A percentile compares a stretch with the other conserved stretches of the same genome.
Evolutionary conservation across 257 asterid species (phyloP).

Genomic region (Capsicum chinense): DNA sequence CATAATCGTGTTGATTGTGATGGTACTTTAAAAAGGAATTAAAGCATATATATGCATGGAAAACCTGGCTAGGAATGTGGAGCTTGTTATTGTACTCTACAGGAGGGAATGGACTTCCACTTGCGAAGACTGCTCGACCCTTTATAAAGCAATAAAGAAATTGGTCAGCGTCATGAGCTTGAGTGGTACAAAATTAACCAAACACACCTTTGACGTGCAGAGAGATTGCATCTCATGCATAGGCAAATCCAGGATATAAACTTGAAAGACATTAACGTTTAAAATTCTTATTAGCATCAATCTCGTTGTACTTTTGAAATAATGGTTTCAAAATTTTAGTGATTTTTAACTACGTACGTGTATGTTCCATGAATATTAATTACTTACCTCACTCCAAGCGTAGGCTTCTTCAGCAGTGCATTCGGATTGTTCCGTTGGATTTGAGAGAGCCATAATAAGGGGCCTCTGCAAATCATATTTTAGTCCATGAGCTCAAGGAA

Average conservation of each 20-base stretch:
- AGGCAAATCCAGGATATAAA: neutral
- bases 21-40: neutral
- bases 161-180: neutral
- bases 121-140: slow-evolving; percentile 90
- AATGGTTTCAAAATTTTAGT: neutral
- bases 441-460: slow-evolving; percentile 94
- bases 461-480: slow-evolving; percentile 64
- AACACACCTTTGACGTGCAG: neutral
- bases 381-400: slow-evolving; percentile 79
- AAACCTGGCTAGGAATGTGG: slow-evolving; percentile 82
- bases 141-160: slow-evolving; percentile 32
- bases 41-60: slow-evolving; percentile 2
- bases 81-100: slow-evolving; percentile 68
- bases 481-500: neutral
- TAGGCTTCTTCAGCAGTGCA: slow-evolving; percentile 99
- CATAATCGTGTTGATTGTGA: neutral
- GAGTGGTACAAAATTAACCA: neutral
- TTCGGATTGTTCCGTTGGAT: slow-evolving; percentile 97
- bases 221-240: neutral
- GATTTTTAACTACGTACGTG: neutral
- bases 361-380: neutral
- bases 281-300: neutral
- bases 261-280: neutral
- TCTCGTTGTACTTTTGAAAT: neutral
- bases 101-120: slow-evolving; percentile 93